Evolutionary conservation across 139 green algal genomes (phyloP).

Genomic region (Trebouxia sp.): DNA sequence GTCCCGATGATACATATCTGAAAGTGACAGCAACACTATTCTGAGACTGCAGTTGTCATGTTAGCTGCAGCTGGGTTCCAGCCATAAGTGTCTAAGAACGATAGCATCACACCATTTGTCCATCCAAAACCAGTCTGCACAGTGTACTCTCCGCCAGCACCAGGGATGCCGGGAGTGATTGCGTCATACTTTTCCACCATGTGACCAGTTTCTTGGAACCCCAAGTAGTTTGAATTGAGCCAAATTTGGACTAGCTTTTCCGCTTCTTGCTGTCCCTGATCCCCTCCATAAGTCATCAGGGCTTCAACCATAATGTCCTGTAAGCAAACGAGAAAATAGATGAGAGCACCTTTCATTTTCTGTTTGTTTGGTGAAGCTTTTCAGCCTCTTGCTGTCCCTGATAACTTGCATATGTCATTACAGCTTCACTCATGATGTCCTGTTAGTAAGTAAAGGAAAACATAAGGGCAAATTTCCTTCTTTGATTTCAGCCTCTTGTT

Average conservation of each 20-base stretch:
- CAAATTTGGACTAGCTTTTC: conserved; percentile 50
- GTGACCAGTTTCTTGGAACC: conserved; percentile 25
- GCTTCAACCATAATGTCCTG: conserved; percentile 77
- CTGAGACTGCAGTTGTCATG: conserved; percentile 8
- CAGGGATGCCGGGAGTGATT: conserved; percentile 22
- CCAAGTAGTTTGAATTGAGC: conserved; percentile 43
- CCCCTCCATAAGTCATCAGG: conserved; percentile 28
- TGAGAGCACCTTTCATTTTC: too few species aligned
- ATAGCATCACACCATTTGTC: conserved; percentile 81
- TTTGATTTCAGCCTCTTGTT: conserved; percentile 46
- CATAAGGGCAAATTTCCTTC: too few species aligned
- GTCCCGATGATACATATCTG: too few species aligned
- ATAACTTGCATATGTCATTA: conserved; percentile 24
- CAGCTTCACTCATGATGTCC: conserved; percentile 70
- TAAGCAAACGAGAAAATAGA: conserved; percentile 38
- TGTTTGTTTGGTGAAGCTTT: conserved; percentile 44
- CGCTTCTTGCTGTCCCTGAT: conserved; percentile 41
- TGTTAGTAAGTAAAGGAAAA: conserved; percentile 48
- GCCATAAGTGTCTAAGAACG: conserved; percentile 60
- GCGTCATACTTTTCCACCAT: conserved; percentile 82
- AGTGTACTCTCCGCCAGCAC: conserved; percentile 57
- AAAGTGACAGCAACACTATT: too few species aligned
- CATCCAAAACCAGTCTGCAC: conserved; percentile 80
- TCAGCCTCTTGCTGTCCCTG: conserved; percentile 40
- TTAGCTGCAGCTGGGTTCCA: conserved; percentile 31